Evolutionary conservation across 805 yeast genomes (phyloP).

Genomic region (Yarrowia sp.): DNA sequence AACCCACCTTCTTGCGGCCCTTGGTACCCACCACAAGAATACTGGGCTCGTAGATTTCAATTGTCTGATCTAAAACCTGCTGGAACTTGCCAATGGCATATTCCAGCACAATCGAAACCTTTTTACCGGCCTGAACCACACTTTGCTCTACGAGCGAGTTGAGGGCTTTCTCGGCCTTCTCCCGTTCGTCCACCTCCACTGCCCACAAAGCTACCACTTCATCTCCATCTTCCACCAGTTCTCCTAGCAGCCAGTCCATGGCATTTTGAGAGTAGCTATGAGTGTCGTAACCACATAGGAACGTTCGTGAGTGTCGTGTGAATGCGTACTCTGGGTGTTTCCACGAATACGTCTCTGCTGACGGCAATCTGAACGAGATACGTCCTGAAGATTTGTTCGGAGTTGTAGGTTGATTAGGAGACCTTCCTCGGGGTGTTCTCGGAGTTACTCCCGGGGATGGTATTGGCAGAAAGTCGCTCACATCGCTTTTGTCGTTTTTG

Average conservation of each 20-base stretch:
- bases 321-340: conserved; percentile 37
- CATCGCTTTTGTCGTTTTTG: not conserved
- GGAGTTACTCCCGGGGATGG: not conserved
- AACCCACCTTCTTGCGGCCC: conserved; percentile 43
- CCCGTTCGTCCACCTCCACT: conserved; percentile 35
- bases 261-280: conserved; percentile 46
- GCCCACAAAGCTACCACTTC: conserved; percentile 48
- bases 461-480: not conserved
- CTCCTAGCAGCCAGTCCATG: conserved; percentile 47
- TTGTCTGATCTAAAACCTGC: conserved; percentile 43
- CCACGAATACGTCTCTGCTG: conserved; percentile 2
- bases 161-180: conserved; percentile 40
- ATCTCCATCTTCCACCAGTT: conserved; percentile 47
- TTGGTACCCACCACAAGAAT: conserved; percentile 48
- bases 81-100: conserved; percentile 47
- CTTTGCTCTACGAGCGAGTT: conserved; percentile 33
- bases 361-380: not conserved
- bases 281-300: conserved; percentile 47
- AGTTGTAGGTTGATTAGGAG: not conserved
- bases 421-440: not conserved
- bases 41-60: conserved; percentile 48
- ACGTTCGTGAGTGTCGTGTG: conserved; percentile 44
- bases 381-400: not conserved
- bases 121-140: conserved; percentile 35
- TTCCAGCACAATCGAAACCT: conserved; percentile 47